Base-by-base conservation (phyloP, 371 early-diverging fungal genomes). In the Choanephora cucurbitarum region DNA sequence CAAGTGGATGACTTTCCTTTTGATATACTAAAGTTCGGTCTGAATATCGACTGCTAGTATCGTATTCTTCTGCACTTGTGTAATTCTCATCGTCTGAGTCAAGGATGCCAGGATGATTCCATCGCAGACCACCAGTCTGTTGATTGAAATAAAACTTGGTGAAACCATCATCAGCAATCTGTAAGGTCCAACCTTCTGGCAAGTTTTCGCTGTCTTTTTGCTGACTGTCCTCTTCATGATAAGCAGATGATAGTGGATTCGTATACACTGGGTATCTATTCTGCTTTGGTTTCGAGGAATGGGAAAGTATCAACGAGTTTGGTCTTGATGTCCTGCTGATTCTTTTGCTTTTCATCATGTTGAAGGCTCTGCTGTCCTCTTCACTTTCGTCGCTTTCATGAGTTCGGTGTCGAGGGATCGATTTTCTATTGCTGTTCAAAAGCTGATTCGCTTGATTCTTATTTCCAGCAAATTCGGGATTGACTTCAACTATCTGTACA, bases 401-500 rank as follows among this genome's bases (percentile, higher is more conserved):
- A 28, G 28, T 28, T 28, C 28, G 28, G 28, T 28, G 28, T 28
- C 28, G 28, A 28, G 28, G 28, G 7, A 28, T 28, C 7, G 28
- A 28, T 28, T 28, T 28, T 28, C 41, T 33, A n/a, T 46, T 19
- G 5, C 31, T 24, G 28, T 10, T 54, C 22, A 23, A 28, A 28
- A 48, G 51, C 4, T 51, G 28, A 5, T 32, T 32, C 9, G 58
- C 34, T 24, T 24, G 44, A 1, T 19, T 17, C 23, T 41, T 39
- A 41, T 1, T 18, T 17, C 39, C 40, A 34, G 19, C 21, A 34
- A 18, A 18, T 41, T 23, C 44, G 5, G 61, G 58, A 17, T 52
- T 66, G 0, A 34, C 23, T 4, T 84, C 75, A 34, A 82, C 55
- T 51, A 78, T 60, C 61, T 85, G 73, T 5, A 92, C 91, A 68